Evolutionary conservation across 1,284 basidiomycete species (phyloP).

Genomic region (Microbotryomycetes sp.): DNA sequence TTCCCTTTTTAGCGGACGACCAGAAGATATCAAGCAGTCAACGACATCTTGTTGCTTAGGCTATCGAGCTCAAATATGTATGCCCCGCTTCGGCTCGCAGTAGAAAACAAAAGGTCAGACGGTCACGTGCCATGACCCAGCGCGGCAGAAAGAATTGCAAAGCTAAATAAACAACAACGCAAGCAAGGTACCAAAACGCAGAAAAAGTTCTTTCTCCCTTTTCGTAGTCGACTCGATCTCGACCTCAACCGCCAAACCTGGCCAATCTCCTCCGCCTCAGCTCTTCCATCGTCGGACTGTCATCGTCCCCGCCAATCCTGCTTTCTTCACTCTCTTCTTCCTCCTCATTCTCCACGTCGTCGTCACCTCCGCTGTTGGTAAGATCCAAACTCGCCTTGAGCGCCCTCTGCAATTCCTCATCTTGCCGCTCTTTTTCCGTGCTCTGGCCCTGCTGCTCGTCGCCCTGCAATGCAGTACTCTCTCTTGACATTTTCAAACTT

Average conservation of each 20-base stretch:
- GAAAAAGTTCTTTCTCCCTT: too few relatives aligned
- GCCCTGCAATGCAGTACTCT: not conserved
- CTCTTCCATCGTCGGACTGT: slow-evolving; percentile 59
- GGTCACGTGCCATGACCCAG: too few relatives aligned
- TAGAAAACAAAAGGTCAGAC: too few relatives aligned
- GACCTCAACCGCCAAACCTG: slow-evolving; percentile 51
- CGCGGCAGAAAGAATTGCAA: too few relatives aligned
- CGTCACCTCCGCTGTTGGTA: slow-evolving; percentile 40
- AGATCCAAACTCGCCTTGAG: slow-evolving; percentile 67
- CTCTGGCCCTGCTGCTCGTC: not conserved
- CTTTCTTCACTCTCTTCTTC: slow-evolving; percentile 25
- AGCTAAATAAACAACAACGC: too few relatives aligned
- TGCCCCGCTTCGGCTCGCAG: too few relatives aligned
- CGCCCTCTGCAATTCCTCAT: slow-evolving; percentile 58
- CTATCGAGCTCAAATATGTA: too few relatives aligned
- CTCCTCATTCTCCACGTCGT: slow-evolving; percentile 7
- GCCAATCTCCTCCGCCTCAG: slow-evolving; percentile 67
- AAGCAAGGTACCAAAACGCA: too few relatives aligned
- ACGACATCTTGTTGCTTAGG: too few relatives aligned
- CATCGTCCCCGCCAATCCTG: slow-evolving; percentile 36
- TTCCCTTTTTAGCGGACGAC: too few relatives aligned
- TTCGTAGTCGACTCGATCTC: too few relatives aligned
- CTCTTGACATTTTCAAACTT: slow-evolving; percentile 31
- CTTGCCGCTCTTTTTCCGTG: slow-evolving; percentile 42
- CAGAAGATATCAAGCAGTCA: too few relatives aligned